These are phyloP conservation scores for Inonotus obliquus DNA, from an alignment of 1,284 basidiomycete species.

Conservation along the genomic window DNA sequence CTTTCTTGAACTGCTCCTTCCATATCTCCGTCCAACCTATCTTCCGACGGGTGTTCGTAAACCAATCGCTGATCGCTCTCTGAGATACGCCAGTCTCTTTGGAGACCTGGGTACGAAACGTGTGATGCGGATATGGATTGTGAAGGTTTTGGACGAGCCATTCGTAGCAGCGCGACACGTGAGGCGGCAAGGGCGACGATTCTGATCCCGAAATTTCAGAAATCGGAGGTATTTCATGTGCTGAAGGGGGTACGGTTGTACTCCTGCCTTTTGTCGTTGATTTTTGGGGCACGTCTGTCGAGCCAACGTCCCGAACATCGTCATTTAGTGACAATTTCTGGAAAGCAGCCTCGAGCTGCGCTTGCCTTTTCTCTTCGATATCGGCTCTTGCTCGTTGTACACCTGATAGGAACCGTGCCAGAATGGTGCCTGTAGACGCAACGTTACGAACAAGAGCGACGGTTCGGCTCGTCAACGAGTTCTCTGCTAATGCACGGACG, in stretches of 20 bases:
- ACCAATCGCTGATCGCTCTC: slow-evolving; percentile 45
- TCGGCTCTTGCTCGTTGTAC: not conserved
- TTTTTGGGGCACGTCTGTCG: not conserved
- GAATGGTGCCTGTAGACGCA: not conserved
- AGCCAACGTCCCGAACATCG: not conserved
- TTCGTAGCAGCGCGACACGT: slow-evolving; percentile 9
- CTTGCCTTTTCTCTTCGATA: not conserved
- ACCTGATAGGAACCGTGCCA: not conserved
- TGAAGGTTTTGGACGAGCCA: slow-evolving; percentile 46
- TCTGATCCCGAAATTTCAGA: not conserved
- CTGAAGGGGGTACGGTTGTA: not conserved
- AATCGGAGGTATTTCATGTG: not conserved
- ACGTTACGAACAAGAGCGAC: not conserved
- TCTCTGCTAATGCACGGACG: not conserved
- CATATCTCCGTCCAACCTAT: slow-evolving; percentile 49
- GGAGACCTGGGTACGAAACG: slow-evolving; percentile 29
- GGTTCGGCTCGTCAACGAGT: not conserved
- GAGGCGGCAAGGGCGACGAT: not conserved
- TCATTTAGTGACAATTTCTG: not conserved
- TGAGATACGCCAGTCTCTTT: slow-evolving; percentile 22
- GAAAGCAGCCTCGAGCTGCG: not conserved
- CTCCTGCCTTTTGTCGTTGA: not conserved
- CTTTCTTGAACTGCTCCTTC: slow-evolving; percentile 33
- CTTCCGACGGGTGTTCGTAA: slow-evolving; percentile 42
- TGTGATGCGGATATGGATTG: slow-evolving; percentile 44